Evolutionary conservation across 177 flowering plant species (phyloP), one percentile per base, ranked within the genome.

Genomic region (Tripterygium wilfordii): DNA sequence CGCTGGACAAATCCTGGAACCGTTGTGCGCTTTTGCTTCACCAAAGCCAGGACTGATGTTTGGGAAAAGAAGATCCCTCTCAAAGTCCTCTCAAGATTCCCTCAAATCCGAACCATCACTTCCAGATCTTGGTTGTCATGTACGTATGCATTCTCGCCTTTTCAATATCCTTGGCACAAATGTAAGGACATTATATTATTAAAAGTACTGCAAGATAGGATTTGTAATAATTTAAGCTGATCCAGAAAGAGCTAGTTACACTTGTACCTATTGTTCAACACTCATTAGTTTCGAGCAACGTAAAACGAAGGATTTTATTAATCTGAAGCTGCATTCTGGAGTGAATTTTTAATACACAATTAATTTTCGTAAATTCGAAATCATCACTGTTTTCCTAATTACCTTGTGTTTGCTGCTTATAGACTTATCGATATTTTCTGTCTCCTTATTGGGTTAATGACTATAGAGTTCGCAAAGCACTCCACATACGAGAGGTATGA

Each of bases 371-470:
- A 7, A 30, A 30, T 6, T 7, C 33, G 7, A 30, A 30, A 30
- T 30, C 33, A 30, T 6, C 12, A 12, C 33, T 6, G 33, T 30
- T 30, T 30, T 30, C 33, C 7, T 6, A 12, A 4, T 17, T 19
- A 5, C 19, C n/a, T 20, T 14, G 23, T 23, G 14, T 19, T 46
- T 26, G 12, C 1, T 60, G 35, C 23, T 16, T 36, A 21, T 16
- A 72, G 74, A 18, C 12, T 31, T 37, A 63, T 36, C 53, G 36
- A 7, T 63, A 66, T 13, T 10, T 58, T 49, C 65, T 63, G 6
- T 13, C 58, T 4, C 9, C 16, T 15, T 37, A 39, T 24, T 68
- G 73, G 73, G 63, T 56, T 10, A 57, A 64, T 16, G 56, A 68
- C 41, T 42, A 44, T 6, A 16, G 36, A 16, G 73, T 64, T 13